phyloP scores from a whole-genome alignment of 768 basidiomycete species.

The Tephrocybe sp. region DNA sequence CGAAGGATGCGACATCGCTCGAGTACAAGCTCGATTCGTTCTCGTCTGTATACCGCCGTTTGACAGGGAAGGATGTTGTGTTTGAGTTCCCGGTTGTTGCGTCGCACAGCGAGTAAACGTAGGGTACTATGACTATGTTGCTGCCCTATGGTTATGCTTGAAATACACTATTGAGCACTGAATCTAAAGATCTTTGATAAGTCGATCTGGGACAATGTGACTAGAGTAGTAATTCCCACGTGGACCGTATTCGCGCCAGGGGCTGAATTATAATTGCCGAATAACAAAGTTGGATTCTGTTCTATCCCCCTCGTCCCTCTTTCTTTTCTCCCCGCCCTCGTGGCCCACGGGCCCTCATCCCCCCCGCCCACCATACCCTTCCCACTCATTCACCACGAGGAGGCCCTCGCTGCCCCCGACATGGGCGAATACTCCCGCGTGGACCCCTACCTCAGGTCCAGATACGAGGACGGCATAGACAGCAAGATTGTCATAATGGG shows the following conservation, averaged over 20 bases:
- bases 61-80: constrained; percentile 96
- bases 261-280: constrained; percentile 22
- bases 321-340: constrained; percentile 42
- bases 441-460: constrained; percentile 66
- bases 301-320: constrained; percentile 27
- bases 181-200: constrained; percentile 12
- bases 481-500: constrained; percentile 97
- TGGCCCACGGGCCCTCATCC: constrained; percentile 43
- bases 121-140: constrained; percentile 26
- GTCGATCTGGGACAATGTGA: constrained; percentile 14
- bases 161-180: constrained; percentile 17
- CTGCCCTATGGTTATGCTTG: constrained; percentile 24
- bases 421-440: constrained; percentile 62
- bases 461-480: constrained; percentile 85
- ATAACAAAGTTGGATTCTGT: constrained; percentile 26
- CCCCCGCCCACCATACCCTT: constrained; percentile 19
- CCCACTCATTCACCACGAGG: constrained; percentile 18
- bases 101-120: constrained; percentile 49
- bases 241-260: constrained; percentile 28
- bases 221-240: constrained; percentile 30
- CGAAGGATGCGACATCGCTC: constrained; percentile 95
- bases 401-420: constrained; percentile 23
- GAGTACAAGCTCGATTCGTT: constrained; percentile 99
- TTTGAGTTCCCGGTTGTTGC: constrained; percentile 86
- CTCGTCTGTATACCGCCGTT: constrained; percentile 91